Conservation (phyloP, 2,329 filamentous ascomycete species). For the Nemania sp. region DNA sequence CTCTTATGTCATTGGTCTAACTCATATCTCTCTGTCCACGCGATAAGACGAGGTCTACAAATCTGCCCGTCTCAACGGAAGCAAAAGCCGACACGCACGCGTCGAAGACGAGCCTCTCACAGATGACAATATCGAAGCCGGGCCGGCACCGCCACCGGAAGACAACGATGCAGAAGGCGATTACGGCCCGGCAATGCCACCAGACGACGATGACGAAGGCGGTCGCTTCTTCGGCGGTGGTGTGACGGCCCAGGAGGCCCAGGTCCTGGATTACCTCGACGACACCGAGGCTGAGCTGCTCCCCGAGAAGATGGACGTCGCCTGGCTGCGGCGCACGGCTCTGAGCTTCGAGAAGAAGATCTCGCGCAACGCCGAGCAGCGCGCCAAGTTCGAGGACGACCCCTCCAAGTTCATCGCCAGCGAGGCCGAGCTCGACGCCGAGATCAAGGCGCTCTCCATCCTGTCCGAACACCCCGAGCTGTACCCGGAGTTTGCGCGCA, state of each 20-base stretch:
- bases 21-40: not conserved
- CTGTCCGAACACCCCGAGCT: constrained; percentile 84
- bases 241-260: constrained; percentile 81
- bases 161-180: constrained; percentile 55
- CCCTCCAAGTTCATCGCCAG: constrained; percentile 52
- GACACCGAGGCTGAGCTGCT: constrained; percentile 52
- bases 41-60: constrained; percentile 72
- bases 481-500: constrained; percentile 49
- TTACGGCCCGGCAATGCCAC: constrained; percentile 48
- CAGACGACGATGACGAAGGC: constrained; percentile 79
- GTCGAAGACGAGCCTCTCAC: constrained; percentile 57
- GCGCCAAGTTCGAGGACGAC: constrained; percentile 64
- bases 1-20: constrained; percentile 9
- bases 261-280: constrained; percentile 91
- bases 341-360: constrained; percentile 92
- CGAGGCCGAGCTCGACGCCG: constrained; percentile 88
- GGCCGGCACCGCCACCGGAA: constrained; percentile 65
- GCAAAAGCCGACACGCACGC: constrained; percentile 57
- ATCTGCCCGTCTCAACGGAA: constrained; percentile 65
- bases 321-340: constrained; percentile 85
- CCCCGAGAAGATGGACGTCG: constrained; percentile 81
- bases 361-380: constrained; percentile 87
- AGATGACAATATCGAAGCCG: constrained; percentile 60
- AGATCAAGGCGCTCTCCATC: constrained; percentile 88
- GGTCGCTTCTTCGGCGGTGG: constrained; percentile 96